Percentiles rank a stretch among this genome's conserved stretches.
Evolutionary conservation across 352 stramenopile species (phyloP).

Genomic region (Pythium brassicae): DNA sequence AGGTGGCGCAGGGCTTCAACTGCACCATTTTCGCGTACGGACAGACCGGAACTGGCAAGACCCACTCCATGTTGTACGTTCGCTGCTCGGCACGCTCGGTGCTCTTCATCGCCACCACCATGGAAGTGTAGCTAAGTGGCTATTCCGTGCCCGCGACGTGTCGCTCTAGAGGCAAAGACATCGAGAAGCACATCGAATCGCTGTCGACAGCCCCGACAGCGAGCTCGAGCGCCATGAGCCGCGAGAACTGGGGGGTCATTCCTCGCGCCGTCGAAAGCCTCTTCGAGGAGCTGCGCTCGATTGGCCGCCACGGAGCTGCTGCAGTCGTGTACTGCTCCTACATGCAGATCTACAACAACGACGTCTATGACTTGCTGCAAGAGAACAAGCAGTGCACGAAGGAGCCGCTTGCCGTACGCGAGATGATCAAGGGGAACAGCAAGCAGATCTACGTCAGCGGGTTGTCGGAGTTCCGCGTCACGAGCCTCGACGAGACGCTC

Average conservation of each 20-base stretch:
- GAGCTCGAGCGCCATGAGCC: background rate
- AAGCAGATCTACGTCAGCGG: constrained; percentile 89
- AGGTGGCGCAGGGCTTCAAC: constrained; percentile 86
- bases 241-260: constrained; percentile 69
- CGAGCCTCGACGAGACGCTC: constrained; percentile 72
- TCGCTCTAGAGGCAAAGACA: constrained; percentile 38
- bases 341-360: constrained; percentile 91
- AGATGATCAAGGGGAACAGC: constrained; percentile 74
- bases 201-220: background rate
- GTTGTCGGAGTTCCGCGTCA: constrained; percentile 86
- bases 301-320: constrained; percentile 40
- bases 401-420: constrained; percentile 42
- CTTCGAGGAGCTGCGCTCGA: constrained; percentile 68
- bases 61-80: constrained; percentile 83
- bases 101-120: background rate
- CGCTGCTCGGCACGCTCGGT: background rate
- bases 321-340: constrained; percentile 85
- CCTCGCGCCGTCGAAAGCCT: constrained; percentile 79
- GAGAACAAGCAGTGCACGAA: constrained; percentile 54
- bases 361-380: constrained; percentile 72
- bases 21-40: constrained; percentile 91
- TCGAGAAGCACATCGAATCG: constrained; percentile 38
- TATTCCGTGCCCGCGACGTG: no score
- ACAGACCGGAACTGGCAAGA: constrained; percentile 89
- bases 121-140: background rate